These are phyloP conservation scores for barley (Hordeum vulgare) DNA, from an alignment of 176 grass and related monocot genomes.

Conservation along the genomic window DNA sequence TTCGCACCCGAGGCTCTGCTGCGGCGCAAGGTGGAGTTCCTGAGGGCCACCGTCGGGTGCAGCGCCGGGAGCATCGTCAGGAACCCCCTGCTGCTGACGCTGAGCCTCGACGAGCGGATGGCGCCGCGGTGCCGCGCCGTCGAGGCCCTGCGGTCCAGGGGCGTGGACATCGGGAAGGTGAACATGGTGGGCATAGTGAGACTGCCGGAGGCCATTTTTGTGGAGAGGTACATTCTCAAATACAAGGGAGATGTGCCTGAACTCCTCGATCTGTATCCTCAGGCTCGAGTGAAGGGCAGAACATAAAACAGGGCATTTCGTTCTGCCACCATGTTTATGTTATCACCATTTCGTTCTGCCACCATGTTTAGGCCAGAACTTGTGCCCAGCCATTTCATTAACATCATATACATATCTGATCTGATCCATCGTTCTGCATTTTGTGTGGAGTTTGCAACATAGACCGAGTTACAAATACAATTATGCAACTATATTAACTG, in stretches of 20 bases:
- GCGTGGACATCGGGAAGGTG: background rate
- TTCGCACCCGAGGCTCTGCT: conserved; percentile 13
- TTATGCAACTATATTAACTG: background rate
- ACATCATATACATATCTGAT: too few relatives aligned
- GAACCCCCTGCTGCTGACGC: conserved; percentile 24
- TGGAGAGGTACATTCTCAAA: conserved; percentile 29
- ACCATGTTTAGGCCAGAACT: background rate
- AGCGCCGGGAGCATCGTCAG: background rate
- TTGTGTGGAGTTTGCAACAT: background rate
- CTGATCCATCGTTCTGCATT: background rate
- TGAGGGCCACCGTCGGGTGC: conserved; percentile 15
- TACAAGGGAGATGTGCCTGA: conserved; percentile 29
- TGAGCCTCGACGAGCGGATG: conserved; percentile 50
- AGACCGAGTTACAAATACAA: background rate
- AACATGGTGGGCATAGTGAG: background rate
- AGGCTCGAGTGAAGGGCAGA: background rate
- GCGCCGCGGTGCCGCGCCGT: conserved; percentile 25
- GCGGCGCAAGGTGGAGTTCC: conserved; percentile 46
- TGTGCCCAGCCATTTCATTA: background rate
- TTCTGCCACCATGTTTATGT: background rate
- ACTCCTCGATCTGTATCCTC: conserved; percentile 28
- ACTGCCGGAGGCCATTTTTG: background rate
- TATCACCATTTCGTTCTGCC: background rate
- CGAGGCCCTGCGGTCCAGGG: conserved; percentile 27
- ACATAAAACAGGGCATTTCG: background rate